Evolutionary conservation across 2,329 filamentous ascomycete genomes (phyloP), one percentile per base, ranked within the genome.

Genomic region (Fusarium pininemorale): DNA sequence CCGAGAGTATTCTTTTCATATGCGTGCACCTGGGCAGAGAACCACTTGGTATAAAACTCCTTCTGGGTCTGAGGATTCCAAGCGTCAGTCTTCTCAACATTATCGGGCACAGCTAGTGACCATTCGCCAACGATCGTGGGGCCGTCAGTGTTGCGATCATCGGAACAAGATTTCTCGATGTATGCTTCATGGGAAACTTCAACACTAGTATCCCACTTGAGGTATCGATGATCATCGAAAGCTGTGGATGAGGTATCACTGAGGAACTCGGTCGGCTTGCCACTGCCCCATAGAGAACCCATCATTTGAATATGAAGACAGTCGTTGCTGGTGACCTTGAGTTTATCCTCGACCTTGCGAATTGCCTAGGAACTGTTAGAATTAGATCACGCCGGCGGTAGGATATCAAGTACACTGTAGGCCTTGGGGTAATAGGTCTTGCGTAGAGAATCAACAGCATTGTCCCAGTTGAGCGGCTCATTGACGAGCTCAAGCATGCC

Each of bases 201-300:
- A 22, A 79, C 66, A 54, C 63, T 73, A 10, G 66, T 69, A n/a
- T 78, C 77, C 83, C 85, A 91, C 78, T 90, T 90, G 48, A 90
- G 80, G 79, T 91, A 91, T 37, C 87, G 85, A 77, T 90, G 89
- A 80, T 90, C 86, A 77, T 91, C 89, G 74, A 87, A 91, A 24
- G 85, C 85, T 9, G 86, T 82, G 75, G 83, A 84, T 45, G 82
- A 80, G 20, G 81, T 81, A 72, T 83, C 80, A 18, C 80, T 76
- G 16, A 90, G 80, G 60, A 81, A 82, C 58, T 85, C 73, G 32
- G 82, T 85, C 4, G 89, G 87, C 73, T 90, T 84, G 14, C 88
- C 88, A 6, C 87, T 85, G n/a, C 85, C 87, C 89, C 89, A 91
- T 58, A 83, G 79, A 32, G 83, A 75, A 70, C 88, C 85, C 83